Conservation (phyloP, 148 eudicot genomes). For the Silene uniflora region DNA sequence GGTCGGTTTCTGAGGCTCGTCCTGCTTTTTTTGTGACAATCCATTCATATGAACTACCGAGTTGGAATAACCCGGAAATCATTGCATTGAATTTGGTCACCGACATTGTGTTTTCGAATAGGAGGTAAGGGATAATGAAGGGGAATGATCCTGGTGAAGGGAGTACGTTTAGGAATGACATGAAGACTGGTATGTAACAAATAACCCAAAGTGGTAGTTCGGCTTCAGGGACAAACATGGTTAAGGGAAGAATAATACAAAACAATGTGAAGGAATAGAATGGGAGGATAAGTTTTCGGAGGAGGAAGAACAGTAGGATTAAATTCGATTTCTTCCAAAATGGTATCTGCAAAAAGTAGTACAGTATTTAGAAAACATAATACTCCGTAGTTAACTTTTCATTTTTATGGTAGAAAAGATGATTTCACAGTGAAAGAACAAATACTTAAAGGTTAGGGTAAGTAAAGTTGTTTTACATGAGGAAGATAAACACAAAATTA, state of each 20-base stretch:
- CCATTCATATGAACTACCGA: constrained; percentile 81
- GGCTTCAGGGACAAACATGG: constrained; percentile 87
- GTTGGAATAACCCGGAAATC: constrained; percentile 74
- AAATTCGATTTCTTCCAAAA: constrained; percentile 70
- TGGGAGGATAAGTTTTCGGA: constrained; percentile 74
- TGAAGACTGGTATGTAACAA: constrained; percentile 61
- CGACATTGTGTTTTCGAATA: constrained; percentile 88
- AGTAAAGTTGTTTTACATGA: not conserved
- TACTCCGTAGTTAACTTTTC: too few relatives aligned
- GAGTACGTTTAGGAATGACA: constrained; percentile 71
- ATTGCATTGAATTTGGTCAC: constrained; percentile 89
- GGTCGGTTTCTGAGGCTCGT: constrained; percentile 60
- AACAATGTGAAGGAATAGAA: constrained; percentile 86
- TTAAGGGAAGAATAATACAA: constrained; percentile 72
- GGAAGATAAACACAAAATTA: constrained; percentile 13
- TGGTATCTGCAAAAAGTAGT: constrained; percentile 46
- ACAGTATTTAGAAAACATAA: not conserved
- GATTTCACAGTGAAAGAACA: not conserved
- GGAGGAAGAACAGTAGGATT: constrained; percentile 65
- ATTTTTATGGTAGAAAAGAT: too few relatives aligned
- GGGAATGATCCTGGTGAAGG: constrained; percentile 79
- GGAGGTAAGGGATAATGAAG: constrained; percentile 76
- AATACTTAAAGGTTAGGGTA: not conserved
- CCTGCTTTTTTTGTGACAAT: constrained; percentile 79
- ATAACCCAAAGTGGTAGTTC: constrained; percentile 70